A percentile compares a stretch with the other conserved stretches of the same genome.
Evolutionary conservation across 805 yeast species (phyloP).

Genomic region (Tetrapisispora namnaoensis): DNA sequence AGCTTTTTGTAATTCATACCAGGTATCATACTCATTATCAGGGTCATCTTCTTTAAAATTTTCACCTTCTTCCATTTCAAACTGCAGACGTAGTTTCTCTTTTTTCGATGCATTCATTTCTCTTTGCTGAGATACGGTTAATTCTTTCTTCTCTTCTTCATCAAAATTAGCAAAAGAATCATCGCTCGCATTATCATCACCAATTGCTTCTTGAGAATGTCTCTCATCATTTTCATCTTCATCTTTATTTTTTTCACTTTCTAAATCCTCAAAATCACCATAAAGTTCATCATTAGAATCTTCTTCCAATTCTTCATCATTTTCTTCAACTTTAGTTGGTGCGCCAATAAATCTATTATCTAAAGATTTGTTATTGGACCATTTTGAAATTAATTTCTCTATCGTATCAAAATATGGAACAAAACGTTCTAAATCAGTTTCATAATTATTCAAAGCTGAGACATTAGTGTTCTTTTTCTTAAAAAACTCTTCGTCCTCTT

Average conservation of each 20-base stretch:
- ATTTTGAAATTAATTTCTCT: constrained; percentile 23
- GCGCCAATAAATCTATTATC: constrained; percentile 27
- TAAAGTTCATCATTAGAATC: constrained; percentile 42
- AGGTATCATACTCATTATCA: constrained; percentile 80
- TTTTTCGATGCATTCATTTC: constrained; percentile 79
- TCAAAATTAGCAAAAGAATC: constrained; percentile 34
- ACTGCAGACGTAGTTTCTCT: constrained; percentile 78
- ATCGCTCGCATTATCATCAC: constrained; percentile 27
- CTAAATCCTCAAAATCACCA: constrained; percentile 50
- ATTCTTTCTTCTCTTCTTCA: constrained; percentile 31
- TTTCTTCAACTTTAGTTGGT: constrained; percentile 22
- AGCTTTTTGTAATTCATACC: constrained; percentile 96
- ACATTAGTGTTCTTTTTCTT: constrained; percentile 36
- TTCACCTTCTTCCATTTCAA: constrained; percentile 59
- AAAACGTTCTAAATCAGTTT: constrained; percentile 26
- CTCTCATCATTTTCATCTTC: constrained; percentile 8
- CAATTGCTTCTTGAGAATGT: constrained; percentile 3
- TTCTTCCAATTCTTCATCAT: constrained; percentile 27
- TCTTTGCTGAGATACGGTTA: constrained; percentile 66
- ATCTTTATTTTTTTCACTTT: constrained; percentile 16
- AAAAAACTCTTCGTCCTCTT: constrained; percentile 43
- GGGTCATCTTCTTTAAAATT: constrained; percentile 73
- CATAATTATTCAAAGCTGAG: constrained; percentile 5
- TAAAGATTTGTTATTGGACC: constrained; percentile 21
- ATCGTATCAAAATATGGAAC: constrained; percentile 29